A percentile compares a stretch with the other conserved stretches of the same genome.
Evolutionary conservation across 345 rosid species (phyloP).

Genomic region (Hibiscus mutabilis): DNA sequence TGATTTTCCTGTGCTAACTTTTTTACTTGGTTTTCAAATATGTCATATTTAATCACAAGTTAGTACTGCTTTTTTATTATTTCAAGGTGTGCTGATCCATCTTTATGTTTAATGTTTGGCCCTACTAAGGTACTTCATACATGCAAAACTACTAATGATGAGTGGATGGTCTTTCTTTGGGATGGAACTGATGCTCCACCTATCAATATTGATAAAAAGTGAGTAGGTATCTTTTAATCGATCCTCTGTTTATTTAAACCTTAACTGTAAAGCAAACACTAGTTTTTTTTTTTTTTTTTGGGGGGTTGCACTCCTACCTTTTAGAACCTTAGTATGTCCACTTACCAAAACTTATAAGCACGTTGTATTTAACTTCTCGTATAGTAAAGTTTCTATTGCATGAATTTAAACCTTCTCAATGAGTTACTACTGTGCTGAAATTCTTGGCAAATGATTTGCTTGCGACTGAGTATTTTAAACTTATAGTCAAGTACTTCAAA

Average conservation of each 20-base stretch:
- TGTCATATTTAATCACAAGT: neutral
- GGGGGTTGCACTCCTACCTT: neutral
- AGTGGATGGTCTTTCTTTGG: conserved; percentile 51
- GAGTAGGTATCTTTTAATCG: conserved; percentile 18
- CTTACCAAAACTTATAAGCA: neutral
- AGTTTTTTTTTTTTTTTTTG: neutral
- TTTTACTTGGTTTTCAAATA: neutral
- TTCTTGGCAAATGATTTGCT: neutral
- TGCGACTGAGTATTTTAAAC: neutral
- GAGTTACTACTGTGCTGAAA: neutral
- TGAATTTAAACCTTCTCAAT: neutral
- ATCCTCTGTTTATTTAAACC: neutral
- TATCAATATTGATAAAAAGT: conserved; percentile 32
- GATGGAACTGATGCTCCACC: conserved; percentile 66
- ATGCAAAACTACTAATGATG: conserved; percentile 28
- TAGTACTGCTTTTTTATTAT: neutral
- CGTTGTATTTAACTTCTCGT: neutral
- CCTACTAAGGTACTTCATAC: conserved; percentile 42
- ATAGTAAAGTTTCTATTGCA: neutral
- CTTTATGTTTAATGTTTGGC: neutral
- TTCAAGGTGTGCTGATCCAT: neutral
- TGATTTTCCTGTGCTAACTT: neutral
- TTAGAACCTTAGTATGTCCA: neutral
- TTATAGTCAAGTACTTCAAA: neutral
- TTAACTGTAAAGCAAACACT: neutral